A percentile compares a stretch with the other conserved stretches of the same genome.
These are phyloP conservation scores for Leccinum pallidistipes DNA, from an alignment of 1,284 basidiomycete genomes.

Conservation along the genomic window DNA sequence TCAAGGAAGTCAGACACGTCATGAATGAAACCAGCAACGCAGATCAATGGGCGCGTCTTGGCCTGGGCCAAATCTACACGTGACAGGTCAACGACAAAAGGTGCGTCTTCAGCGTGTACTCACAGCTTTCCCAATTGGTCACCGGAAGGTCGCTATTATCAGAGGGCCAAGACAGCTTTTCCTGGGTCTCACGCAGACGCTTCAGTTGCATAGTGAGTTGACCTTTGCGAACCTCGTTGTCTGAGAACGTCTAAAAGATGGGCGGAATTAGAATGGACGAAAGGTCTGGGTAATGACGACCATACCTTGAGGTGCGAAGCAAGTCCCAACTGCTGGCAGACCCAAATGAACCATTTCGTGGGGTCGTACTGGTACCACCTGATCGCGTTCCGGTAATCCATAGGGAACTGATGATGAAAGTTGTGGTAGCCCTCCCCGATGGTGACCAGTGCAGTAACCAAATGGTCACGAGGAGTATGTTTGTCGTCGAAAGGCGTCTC, in stretches of 20 bases:
- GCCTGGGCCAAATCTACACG: constrained; percentile 71
- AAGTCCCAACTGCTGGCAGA: constrained; percentile 63
- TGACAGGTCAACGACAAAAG: constrained; percentile 12
- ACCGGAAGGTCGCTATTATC: constrained; percentile 76
- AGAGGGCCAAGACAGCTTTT: constrained; percentile 78
- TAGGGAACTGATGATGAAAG: constrained; percentile 94
- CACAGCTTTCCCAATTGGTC: constrained; percentile 85
- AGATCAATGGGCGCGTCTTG: constrained; percentile 73
- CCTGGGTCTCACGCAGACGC: constrained; percentile 70
- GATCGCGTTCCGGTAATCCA: constrained; percentile 94
- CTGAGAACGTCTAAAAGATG: constrained; percentile 69
- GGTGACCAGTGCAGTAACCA: constrained; percentile 85
- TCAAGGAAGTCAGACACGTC: constrained; percentile 86
- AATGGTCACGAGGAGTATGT: constrained; percentile 88
- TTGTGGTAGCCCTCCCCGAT: constrained; percentile 97
- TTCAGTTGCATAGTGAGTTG: constrained; percentile 93
- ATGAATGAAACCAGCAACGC: constrained; percentile 90
- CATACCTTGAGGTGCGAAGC: constrained; percentile 81
- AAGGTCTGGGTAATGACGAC: not conserved
- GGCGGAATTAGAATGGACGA: not conserved
- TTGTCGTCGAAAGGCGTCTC: constrained; percentile 94
- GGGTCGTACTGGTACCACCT: constrained; percentile 91
- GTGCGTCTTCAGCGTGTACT: constrained; percentile 29
- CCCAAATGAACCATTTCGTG: constrained; percentile 91
- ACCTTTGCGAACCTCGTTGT: constrained; percentile 92